These are phyloP conservation scores for Cladosporium sp. DNA, from an alignment of 2,329 filamentous ascomycete species.

Conservation along the genomic window DNA sequence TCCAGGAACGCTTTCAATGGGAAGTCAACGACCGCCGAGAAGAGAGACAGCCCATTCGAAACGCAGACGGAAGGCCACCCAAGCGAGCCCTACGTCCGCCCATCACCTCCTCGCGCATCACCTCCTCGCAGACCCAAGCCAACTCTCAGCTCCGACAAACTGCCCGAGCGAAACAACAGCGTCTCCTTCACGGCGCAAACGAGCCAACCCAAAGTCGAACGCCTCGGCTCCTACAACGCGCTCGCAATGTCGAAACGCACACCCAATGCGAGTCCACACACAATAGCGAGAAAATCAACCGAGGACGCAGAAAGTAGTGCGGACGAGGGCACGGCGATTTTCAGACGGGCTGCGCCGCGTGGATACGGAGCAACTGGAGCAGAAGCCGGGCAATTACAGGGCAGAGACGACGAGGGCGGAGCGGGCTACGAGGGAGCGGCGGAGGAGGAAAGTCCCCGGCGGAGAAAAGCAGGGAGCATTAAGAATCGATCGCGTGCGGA, in stretches of 20 bases:
- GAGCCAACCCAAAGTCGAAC: conserved; percentile 11
- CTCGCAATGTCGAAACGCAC: conserved; percentile 12
- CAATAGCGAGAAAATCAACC: conserved; percentile 2
- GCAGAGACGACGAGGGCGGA: conserved; percentile 14
- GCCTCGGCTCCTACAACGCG: conserved; percentile 16
- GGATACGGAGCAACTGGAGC: conserved; percentile 2
- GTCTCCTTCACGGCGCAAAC: conserved; percentile 21
- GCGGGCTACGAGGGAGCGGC: conserved; percentile 20
- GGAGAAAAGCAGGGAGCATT: conserved; percentile 11
- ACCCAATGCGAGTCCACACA: conserved; percentile 15
- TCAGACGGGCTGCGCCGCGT: conserved; percentile 18
- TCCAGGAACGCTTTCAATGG: background rate
- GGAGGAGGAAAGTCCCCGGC: conserved; percentile 16
- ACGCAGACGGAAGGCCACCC: conserved; percentile 15
- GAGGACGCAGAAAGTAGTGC: conserved; percentile 32
- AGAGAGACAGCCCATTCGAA: conserved; percentile 5
- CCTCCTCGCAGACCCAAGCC: conserved; percentile 4
- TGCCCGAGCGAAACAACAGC: conserved; percentile 14
- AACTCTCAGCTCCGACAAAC: background rate
- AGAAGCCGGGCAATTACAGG: background rate
- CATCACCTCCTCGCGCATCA: conserved; percentile 13
- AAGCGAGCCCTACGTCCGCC: conserved; percentile 18
- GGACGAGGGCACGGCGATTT: conserved; percentile 40
- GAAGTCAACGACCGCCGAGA: background rate
- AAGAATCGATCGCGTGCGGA: conserved; percentile 17